Conservation (phyloP, 1,284 basidiomycete genomes). For the Rhodotorula sp. region DNA sequence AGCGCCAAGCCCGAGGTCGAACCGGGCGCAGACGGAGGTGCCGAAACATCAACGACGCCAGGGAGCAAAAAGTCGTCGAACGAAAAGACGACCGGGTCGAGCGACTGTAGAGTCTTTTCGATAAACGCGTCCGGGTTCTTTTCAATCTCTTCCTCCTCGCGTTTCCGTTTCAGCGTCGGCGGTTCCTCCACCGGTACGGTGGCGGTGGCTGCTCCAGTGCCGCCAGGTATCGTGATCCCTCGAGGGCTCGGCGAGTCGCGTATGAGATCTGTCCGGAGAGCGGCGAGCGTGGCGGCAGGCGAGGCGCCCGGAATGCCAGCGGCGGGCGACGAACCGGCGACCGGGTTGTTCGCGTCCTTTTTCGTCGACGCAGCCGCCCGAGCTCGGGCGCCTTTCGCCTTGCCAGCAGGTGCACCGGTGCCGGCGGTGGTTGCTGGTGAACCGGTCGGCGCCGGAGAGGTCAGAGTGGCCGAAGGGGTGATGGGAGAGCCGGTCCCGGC, state of each 20-base stretch:
- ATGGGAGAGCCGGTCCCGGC: conserved; percentile 33
- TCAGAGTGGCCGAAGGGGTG: conserved; percentile 21
- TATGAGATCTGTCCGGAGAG: conserved; percentile 18
- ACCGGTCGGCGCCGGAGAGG: conserved; percentile 12
- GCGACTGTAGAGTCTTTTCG: conserved; percentile 30
- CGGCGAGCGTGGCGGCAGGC: conserved; percentile 12
- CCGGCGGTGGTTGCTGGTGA: conserved; percentile 1
- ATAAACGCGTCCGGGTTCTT: conserved; percentile 40
- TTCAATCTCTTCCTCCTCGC: conserved; percentile 41
- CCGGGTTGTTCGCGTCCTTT: conserved; percentile 7
- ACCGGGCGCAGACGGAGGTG: neutral
- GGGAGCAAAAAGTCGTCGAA: neutral
- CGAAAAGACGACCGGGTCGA: neutral
- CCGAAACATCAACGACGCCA: neutral
- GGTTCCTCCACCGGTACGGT: conserved; percentile 7
- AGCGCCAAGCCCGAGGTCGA: conserved; percentile 9
- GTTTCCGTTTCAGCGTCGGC: conserved; percentile 39
- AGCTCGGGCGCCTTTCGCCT: neutral
- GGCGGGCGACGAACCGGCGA: neutral
- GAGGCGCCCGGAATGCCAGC: conserved; percentile 5
- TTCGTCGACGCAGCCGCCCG: conserved; percentile 2
- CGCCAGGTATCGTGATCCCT: neutral
- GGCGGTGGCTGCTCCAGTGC: neutral
- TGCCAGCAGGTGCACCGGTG: no score
- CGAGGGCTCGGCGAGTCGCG: conserved; percentile 25